Conservation (phyloP, 2,329 filamentous ascomycete genomes). For the Onygenales sp. region DNA sequence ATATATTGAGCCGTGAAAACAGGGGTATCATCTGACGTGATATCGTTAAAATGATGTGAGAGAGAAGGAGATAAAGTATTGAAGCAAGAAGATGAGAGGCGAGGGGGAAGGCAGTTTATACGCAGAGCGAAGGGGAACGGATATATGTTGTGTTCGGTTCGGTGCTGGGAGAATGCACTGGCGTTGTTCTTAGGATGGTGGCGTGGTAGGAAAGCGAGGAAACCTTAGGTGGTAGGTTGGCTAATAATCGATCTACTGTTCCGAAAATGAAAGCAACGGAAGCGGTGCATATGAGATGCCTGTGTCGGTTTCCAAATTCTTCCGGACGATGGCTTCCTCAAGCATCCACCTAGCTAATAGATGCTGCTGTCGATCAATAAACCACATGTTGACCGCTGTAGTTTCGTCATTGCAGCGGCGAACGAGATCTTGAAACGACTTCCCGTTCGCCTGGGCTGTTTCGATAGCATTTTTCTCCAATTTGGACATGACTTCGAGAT, state of each 20-base stretch:
- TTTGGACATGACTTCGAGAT: conserved; percentile 29
- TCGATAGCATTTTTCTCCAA: conserved; percentile 30
- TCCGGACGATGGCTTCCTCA: conserved; percentile 33
- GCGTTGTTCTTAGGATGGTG: no score
- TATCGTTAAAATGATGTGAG: background rate
- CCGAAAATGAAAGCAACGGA: conserved; percentile 26
- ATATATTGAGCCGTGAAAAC: no score
- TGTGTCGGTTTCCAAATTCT: conserved; percentile 27
- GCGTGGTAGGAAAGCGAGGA: no score
- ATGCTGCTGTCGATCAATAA: conserved; percentile 25
- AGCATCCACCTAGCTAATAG: conserved; percentile 32
- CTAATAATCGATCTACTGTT: background rate
- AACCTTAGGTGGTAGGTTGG: no score
- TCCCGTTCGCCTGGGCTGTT: conserved; percentile 24
- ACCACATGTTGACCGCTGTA: conserved; percentile 17
- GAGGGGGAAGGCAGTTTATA: background rate
- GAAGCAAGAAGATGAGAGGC: background rate
- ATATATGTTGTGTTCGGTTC: no score
- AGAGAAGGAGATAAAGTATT: no score
- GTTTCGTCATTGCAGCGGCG: conserved; percentile 26
- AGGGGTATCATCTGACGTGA: background rate
- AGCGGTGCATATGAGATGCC: conserved; percentile 29
- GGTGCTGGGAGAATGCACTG: no score
- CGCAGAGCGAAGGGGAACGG: background rate
- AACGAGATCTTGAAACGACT: conserved; percentile 25